A percentile compares a stretch with the other conserved stretches of the same genome.
These are phyloP conservation scores for Mycotypha africana DNA, from an alignment of 371 early-diverging fungal species.

Conservation along the genomic window DNA sequence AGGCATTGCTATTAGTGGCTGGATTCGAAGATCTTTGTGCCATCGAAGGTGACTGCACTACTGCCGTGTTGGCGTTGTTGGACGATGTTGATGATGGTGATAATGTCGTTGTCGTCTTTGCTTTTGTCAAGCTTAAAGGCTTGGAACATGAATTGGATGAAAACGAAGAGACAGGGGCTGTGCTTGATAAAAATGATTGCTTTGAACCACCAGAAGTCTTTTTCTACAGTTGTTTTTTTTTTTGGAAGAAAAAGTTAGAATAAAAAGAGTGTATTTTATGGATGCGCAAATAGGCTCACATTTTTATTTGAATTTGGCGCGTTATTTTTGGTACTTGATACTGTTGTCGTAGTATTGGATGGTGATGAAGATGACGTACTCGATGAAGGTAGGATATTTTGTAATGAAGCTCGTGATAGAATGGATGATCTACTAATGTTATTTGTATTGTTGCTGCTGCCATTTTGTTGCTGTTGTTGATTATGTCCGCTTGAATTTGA, in stretches of 20 bases:
- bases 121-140: too few relatives aligned
- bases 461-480: background rate
- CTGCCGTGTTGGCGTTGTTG: too few relatives aligned
- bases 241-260: background rate
- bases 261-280: background rate
- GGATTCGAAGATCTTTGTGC: constrained; percentile 17
- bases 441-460: background rate
- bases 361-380: background rate
- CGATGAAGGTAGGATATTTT: constrained; percentile 11
- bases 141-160: too few relatives aligned
- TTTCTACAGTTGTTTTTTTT: too few relatives aligned
- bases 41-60: too few relatives aligned
- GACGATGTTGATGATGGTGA: background rate
- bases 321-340: background rate
- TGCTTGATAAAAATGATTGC: background rate
- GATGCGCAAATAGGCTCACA: too few relatives aligned
- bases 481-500: background rate
- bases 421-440: constrained; percentile 6
- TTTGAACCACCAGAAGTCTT: too few relatives aligned
- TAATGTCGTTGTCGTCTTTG: background rate
- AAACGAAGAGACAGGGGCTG: background rate
- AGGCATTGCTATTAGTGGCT: too few relatives aligned
- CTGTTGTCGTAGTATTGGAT: background rate
- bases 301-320: too few relatives aligned
- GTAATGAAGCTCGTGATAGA: constrained; percentile 17